Conservation (phyloP, 208 protist genomes). For the Leishmania lainsoni region DNA sequence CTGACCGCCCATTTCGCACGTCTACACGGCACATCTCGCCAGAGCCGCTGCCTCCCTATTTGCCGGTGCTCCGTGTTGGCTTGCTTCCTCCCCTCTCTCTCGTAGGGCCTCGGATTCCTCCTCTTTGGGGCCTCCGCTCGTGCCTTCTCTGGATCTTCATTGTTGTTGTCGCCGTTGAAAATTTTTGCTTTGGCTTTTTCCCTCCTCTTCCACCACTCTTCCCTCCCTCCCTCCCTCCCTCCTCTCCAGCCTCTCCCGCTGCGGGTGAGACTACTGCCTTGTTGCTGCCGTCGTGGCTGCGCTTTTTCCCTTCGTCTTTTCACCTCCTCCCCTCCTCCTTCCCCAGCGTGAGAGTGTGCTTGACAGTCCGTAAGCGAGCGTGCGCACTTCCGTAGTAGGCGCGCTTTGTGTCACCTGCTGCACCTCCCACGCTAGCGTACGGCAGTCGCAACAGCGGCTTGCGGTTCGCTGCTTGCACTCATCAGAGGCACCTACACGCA, state of each 20-base stretch:
- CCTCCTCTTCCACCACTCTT: too few relatives aligned
- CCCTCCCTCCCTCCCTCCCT: too few relatives aligned
- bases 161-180: too few relatives aligned
- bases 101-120: neutral
- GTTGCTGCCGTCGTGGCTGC: constrained; percentile 5
- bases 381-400: neutral
- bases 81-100: neutral
- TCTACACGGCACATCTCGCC: neutral
- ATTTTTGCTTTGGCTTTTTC: too few relatives aligned
- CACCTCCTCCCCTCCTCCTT: neutral
- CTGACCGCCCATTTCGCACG: neutral
- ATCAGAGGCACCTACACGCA: neutral
- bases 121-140: neutral
- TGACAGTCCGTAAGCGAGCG: neutral
- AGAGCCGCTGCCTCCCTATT: neutral
- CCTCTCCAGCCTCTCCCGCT: too few relatives aligned
- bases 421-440: neutral
- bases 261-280: neutral
- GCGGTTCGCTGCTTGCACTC: neutral
- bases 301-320: neutral
- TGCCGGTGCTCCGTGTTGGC: neutral
- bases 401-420: neutral
- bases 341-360: neutral
- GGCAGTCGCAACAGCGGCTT: neutral
- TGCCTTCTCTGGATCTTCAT: constrained; percentile 8